Evolutionary conservation across 768 basidiomycete species (phyloP), one percentile per base, ranked within the genome.

Genomic region (Lactarius indigo): DNA sequence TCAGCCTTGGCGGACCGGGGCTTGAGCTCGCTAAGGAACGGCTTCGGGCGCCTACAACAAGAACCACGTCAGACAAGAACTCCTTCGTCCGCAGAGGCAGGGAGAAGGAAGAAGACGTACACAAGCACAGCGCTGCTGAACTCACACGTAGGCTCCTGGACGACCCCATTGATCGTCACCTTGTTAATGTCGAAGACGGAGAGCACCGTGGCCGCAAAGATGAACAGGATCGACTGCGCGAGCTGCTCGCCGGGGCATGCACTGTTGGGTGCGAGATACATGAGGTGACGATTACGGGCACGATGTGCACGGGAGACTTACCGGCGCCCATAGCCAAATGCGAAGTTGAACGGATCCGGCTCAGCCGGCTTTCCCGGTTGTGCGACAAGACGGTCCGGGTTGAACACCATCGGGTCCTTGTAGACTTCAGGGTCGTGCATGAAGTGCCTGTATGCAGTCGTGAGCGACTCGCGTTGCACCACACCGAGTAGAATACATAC

Each of bases 301-400:
- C 23, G 47, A 12, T 17, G 37, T 15, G 2, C 20, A 15, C 10
- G 57, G 23, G 12, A 59, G 26, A 65, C 71, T 39, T 61, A 72
- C 72, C 73, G 69, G 57, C 74, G 69, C 35, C 75, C 75, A 41
- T 72, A 74, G 28, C 75, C 75, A 41, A 74, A 76, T 31, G 64
- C 64, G 33, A 64, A 20, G 17, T 59, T 66, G 50, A 57, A 64
- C 3, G 72, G 72, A 58, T 75, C 69, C 1, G 41, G n/a, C 60
- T 76, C 71, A 4, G 72, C 59, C 2, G 60, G 56, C 26, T 64
- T 66, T 1, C 70, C 69, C 12, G 56, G 62, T 20, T 64, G 23
- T 5, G 69, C n/a, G 9, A 76, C 56, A 63, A 75, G 76, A 20
- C 76, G 72, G 30, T 74, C 70, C 4, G 76, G 77, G 57, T 73